Percentiles rank a stretch among this genome's conserved stretches.
phyloP scores from a whole-genome alignment of 2,329 filamentous ascomycete species.

The Neonectria ditissima region DNA sequence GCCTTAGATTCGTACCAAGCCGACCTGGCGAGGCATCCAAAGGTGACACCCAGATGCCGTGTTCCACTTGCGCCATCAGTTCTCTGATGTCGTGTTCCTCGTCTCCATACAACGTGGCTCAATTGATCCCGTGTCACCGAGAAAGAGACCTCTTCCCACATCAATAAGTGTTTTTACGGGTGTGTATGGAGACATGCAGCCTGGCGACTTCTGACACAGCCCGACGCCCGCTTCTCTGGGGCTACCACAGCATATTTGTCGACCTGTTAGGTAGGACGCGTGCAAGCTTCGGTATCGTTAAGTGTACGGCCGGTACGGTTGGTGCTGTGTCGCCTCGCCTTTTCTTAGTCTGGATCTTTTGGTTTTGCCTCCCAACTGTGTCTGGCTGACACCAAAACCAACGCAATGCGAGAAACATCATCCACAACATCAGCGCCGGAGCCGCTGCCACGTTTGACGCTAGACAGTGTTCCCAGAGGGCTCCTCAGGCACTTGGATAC shows the following conservation, averaged over 20 bases:
- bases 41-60: constrained; percentile 5
- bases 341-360: constrained; percentile 10
- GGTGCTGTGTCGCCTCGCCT: constrained; percentile 7
- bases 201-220: constrained; percentile 6
- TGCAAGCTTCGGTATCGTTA: constrained; percentile 1
- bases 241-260: constrained; percentile 8
- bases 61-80: constrained; percentile 17
- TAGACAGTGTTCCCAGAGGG: background rate
- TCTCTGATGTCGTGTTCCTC: constrained; percentile 3
- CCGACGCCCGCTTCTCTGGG: constrained; percentile 14
- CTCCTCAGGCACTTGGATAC: constrained; percentile 1
- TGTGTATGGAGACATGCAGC: constrained; percentile 1
- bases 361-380: background rate
- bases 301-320: background rate
- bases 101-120: constrained; percentile 14
- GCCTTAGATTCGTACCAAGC: constrained; percentile 1
- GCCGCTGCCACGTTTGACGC: constrained; percentile 5
- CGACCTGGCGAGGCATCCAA: constrained; percentile 9
- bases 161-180: background rate
- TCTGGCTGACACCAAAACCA: constrained; percentile 2
- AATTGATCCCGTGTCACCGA: constrained; percentile 6
- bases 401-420: background rate
- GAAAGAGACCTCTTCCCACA: constrained; percentile 7
- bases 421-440: background rate
- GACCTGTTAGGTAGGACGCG: constrained; percentile 8